These are phyloP conservation scores for Pelargonium cotyledonis DNA, from an alignment of 441 rosid genomes.

Conservation along the genomic window DNA sequence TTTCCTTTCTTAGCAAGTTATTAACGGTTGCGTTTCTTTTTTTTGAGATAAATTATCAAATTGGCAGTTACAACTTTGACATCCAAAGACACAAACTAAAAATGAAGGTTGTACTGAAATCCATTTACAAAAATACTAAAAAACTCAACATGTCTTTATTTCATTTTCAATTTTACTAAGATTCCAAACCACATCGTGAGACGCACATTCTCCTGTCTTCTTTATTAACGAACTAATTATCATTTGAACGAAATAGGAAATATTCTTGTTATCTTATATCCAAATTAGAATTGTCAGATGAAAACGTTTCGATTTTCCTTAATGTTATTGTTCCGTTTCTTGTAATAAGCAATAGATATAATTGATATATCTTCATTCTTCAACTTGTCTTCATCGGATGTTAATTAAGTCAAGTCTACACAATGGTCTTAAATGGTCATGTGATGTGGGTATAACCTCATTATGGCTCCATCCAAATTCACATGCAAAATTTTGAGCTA, in stretches of 20 bases:
- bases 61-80: background rate
- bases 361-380: background rate
- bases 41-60: no score
- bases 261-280: background rate
- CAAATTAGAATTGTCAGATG: background rate
- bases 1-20: background rate
- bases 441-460: background rate
- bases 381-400: background rate
- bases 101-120: constrained; percentile 1
- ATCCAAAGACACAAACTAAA: background rate
- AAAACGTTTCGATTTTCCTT: background rate
- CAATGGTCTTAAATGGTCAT: background rate
- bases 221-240: background rate
- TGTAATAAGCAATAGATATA: background rate
- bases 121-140: background rate
- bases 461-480: no score
- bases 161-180: background rate
- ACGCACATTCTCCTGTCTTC: background rate
- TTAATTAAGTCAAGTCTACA: background rate
- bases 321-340: background rate
- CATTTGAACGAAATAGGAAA: background rate
- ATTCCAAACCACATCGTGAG: background rate
- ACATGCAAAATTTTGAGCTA: no score
- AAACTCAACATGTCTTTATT: background rate
- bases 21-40: background rate